Evolutionary conservation across 306 rosid genomes (phyloP).

Genomic region (Cicer judaicum): DNA sequence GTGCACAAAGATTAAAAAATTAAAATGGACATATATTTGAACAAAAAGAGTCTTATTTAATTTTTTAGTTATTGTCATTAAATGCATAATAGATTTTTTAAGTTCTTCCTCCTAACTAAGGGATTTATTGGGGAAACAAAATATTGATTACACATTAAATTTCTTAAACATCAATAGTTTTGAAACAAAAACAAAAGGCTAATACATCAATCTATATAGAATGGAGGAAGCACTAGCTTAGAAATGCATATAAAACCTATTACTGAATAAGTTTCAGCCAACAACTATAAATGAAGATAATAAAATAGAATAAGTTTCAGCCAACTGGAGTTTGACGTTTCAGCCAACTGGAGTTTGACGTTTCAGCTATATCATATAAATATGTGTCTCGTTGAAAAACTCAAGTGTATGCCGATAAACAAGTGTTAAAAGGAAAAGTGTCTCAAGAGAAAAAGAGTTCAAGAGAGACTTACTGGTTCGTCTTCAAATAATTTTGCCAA

Average conservation of each 20-base stretch:
- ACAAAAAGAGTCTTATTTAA: too few species aligned
- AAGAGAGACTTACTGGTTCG: constrained; percentile 51
- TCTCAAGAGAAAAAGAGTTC: constrained; percentile 31
- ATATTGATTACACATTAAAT: too few species aligned
- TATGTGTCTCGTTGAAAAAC: background rate
- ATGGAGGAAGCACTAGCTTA: background rate
- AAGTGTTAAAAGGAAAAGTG: background rate
- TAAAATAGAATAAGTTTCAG: constrained; percentile 1
- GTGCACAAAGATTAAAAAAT: too few species aligned
- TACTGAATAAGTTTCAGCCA: constrained; percentile 9
- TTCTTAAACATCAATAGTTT: too few species aligned
- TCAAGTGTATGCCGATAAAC: background rate
- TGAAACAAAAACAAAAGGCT: too few species aligned
- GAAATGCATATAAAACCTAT: background rate
- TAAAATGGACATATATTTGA: too few species aligned
- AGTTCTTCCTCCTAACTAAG: too few species aligned
- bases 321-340: background rate
- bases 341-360: background rate
- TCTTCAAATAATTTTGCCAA: constrained; percentile 58
- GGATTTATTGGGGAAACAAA: too few species aligned
- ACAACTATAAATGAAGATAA: background rate
- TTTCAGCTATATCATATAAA: background rate
- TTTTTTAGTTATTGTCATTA: too few species aligned
- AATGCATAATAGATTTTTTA: too few species aligned
- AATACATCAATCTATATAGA: too few species aligned